These are phyloP conservation scores for Chondrostereum purpureum DNA, from an alignment of 1,284 basidiomycete species.

Conservation along the genomic window DNA sequence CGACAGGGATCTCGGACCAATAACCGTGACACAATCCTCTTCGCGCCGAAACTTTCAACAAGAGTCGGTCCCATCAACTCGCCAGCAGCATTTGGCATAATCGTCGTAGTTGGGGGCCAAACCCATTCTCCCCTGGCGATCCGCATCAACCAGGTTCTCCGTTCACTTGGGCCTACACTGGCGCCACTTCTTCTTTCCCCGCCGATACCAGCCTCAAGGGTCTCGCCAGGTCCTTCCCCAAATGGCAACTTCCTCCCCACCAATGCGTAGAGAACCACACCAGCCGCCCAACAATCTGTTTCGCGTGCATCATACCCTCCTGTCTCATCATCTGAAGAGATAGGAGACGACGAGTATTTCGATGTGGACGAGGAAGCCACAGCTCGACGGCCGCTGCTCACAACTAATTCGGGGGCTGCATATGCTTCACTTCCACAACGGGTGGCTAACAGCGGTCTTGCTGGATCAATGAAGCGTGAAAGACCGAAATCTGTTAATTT, in stretches of 20 bases:
- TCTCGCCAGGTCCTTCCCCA: conserved; percentile 35
- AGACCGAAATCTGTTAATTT: conserved; percentile 91
- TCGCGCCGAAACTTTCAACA: conserved; percentile 40
- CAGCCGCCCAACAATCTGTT: conserved; percentile 88
- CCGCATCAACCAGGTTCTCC: conserved; percentile 57
- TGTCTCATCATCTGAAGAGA: conserved; percentile 15
- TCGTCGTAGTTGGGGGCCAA: conserved; percentile 42
- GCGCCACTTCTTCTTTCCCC: conserved; percentile 21
- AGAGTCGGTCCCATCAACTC: conserved; percentile 29
- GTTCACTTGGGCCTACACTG: conserved; percentile 23
- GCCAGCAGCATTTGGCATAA: conserved; percentile 5
- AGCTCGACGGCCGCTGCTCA: conserved; percentile 31
- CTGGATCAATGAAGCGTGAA: conserved; percentile 75
- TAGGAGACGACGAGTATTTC: neutral
- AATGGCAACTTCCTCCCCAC: conserved; percentile 61
- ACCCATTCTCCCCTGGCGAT: conserved; percentile 75
- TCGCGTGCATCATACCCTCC: conserved; percentile 75
- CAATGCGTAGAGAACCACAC: conserved; percentile 78
- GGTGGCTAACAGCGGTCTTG: conserved; percentile 69
- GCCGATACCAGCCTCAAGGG: conserved; percentile 33
- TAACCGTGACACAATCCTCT: conserved; percentile 51
- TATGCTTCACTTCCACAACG: conserved; percentile 90
- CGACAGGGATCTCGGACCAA: conserved; percentile 65
- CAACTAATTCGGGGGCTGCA: conserved; percentile 87
- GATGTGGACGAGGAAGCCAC: conserved; percentile 6